These are phyloP conservation scores for Toxicodendron radicans DNA, from an alignment of 345 rosid genomes.

Conservation along the genomic window DNA sequence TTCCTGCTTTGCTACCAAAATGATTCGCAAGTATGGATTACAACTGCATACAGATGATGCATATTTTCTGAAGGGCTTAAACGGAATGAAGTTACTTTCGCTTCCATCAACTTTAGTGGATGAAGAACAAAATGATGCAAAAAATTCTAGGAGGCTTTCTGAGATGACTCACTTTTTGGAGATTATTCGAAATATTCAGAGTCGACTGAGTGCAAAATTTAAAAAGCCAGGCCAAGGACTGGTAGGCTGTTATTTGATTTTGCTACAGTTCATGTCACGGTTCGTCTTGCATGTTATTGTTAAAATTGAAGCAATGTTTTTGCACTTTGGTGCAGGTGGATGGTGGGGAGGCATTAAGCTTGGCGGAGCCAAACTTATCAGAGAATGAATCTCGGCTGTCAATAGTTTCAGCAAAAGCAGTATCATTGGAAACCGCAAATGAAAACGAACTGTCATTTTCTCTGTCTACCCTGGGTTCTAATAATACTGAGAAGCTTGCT, in stretches of 20 bases:
- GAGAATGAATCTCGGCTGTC: constrained; percentile 65
- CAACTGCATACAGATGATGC: constrained; percentile 57
- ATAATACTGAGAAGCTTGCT: constrained; percentile 47
- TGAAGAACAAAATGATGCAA: constrained; percentile 37
- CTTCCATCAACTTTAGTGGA: constrained; percentile 52
- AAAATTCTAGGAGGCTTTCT: constrained; percentile 51
- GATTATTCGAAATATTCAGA: constrained; percentile 73
- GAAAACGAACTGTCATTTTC: constrained; percentile 36
- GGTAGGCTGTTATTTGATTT: constrained; percentile 43
- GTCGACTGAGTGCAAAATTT: constrained; percentile 58
- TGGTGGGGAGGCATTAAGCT: constrained; percentile 41
- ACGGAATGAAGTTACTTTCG: constrained; percentile 39
- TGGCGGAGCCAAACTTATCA: constrained; percentile 35
- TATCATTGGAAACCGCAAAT: constrained; percentile 36
- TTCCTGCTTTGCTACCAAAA: constrained; percentile 75
- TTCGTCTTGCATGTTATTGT: constrained; percentile 22
- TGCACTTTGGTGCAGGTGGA: constrained; percentile 51
- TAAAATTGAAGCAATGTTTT: constrained; percentile 17
- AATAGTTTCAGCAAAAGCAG: constrained; percentile 40
- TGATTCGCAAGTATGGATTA: constrained; percentile 72
- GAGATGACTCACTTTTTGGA: constrained; percentile 88
- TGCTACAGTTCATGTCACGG: background rate
- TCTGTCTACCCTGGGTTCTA: constrained; percentile 22
- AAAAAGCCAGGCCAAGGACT: constrained; percentile 67
- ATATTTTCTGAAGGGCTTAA: constrained; percentile 33